Percentiles rank a stretch among this genome's conserved stretches.
These are phyloP conservation scores for Grammothele lineata DNA, from an alignment of 768 basidiomycete species.

Conservation along the genomic window DNA sequence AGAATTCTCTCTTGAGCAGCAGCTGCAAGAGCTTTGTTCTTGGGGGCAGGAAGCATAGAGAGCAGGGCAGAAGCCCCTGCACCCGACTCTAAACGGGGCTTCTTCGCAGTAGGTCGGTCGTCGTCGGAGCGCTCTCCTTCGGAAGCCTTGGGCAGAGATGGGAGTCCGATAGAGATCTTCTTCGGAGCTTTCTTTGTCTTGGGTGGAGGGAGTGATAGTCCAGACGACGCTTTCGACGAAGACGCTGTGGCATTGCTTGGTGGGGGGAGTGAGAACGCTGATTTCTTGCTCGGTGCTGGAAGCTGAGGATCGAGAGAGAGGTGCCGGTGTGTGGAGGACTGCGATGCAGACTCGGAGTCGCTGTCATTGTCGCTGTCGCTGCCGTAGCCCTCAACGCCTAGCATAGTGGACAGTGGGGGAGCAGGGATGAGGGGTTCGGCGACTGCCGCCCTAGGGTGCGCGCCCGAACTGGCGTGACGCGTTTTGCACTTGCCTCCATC, in stretches of 20 bases:
- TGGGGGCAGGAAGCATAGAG: conserved; percentile 74
- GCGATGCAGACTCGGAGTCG: conserved; percentile 27
- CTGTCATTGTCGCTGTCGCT: conserved; percentile 60
- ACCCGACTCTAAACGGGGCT: conserved; percentile 43
- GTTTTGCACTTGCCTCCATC: conserved; percentile 4
- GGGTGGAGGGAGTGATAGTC: conserved; percentile 31
- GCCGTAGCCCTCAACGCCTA: conserved; percentile 74
- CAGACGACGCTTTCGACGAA: conserved; percentile 21
- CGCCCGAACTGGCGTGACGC: conserved; percentile 10
- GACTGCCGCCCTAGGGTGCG: conserved; percentile 1
- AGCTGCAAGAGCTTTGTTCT: conserved; percentile 44
- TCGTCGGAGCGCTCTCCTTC: conserved; percentile 37
- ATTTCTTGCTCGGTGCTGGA: conserved; percentile 27
- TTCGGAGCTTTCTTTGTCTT: conserved; percentile 52
- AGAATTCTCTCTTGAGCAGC: conserved; percentile 50
- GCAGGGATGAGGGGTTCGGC: conserved; percentile 6
- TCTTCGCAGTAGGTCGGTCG: conserved; percentile 53
- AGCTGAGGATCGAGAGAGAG: conserved; percentile 15
- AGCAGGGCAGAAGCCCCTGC: conserved; percentile 63
- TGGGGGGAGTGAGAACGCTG: conserved; percentile 33
- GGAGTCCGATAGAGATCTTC: conserved; percentile 58
- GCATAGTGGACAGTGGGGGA: conserved; percentile 40
- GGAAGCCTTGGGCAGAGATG: conserved; percentile 36
- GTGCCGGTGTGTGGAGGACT: conserved; percentile 7
- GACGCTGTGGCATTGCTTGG: conserved; percentile 19